Conservation (phyloP, 2,329 filamentous ascomycete genomes). For the Botryotinia calthae region DNA sequence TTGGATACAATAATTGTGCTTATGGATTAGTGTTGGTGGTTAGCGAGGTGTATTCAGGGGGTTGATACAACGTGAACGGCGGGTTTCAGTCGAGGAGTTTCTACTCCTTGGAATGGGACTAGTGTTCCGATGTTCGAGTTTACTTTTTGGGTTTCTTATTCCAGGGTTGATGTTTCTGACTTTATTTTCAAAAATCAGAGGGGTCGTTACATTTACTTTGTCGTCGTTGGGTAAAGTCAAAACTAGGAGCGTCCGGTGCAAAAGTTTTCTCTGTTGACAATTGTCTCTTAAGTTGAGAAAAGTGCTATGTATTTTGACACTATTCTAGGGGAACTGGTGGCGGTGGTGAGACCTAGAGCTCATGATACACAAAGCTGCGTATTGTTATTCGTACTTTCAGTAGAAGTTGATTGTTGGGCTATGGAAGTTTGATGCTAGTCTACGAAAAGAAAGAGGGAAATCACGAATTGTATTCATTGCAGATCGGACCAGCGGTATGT, state of each 20-base stretch:
- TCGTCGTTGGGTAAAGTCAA: neutral
- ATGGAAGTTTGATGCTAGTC: neutral
- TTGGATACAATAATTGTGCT: neutral
- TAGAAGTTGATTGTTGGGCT: neutral
- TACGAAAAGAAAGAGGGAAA: neutral
- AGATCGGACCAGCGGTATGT: neutral
- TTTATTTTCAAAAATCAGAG: neutral
- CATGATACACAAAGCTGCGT: neutral
- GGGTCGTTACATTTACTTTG: neutral
- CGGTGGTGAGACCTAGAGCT: neutral
- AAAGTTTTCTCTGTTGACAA: neutral
- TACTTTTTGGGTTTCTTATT: neutral
- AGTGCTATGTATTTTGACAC: accelerated
- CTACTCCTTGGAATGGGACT: too few relatives aligned
- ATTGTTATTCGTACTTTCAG: neutral
- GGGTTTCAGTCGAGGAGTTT: too few relatives aligned
- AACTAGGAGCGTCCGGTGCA: too few relatives aligned
- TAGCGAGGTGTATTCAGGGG: neutral
- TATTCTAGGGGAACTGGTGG: neutral
- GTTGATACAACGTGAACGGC: neutral
- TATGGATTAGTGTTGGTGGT: neutral
- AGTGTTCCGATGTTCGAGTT: neutral
- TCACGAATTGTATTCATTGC: neutral
- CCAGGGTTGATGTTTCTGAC: neutral
- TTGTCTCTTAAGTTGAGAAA: neutral